Evolutionary conservation across 1,284 basidiomycete genomes (phyloP), one percentile per base, ranked within the genome.

Genomic region (Prillingera fragicola): DNA sequence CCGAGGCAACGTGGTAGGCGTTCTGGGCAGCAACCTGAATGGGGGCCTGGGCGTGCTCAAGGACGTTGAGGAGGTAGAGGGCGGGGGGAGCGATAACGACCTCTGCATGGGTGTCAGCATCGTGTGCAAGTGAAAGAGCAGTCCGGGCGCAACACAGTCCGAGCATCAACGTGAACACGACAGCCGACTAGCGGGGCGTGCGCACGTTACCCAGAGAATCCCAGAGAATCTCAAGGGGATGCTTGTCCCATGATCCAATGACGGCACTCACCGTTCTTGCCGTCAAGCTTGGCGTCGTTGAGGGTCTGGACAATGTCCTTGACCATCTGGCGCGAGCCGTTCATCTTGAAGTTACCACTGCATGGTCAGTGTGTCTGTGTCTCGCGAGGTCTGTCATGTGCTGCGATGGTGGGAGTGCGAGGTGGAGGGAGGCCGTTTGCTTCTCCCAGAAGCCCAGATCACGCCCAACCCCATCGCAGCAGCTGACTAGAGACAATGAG

Each of bases 301-400:
- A 94, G 74, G 43, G 73, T 63, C 39, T 80, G 70, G 57, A 87
- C 73, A 59, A 95, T 78, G 38, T 74, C 73, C 58, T 75, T 74
- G 70, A 85, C 82, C 57, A 80, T 77, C 56, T 79, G 77, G 54
- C 75, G 74, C 34, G 82, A 80, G 49, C 76, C 76, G 76, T 96
- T 95, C 82, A 92, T 84, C 77, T 95, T 95, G 80, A 92, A 94
- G 80, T 95, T 95, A 33, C 75, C 89, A 60, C 90, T 91, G 60
- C 87, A 87, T 87, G 74, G 39, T 54, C 25, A 44, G 43, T 26
- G 38, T 9, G 25, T 35, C 15, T 33, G 14, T 14, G 31, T n/a
- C n/a, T 17, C 31, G n/a, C n/a, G 3, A 15, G 31, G 17, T 14
- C n/a, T 33, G 38, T 32, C n/a, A n/a, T n/a, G n/a, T n/a, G n/a